Evolutionary conservation across 1,284 basidiomycete species (phyloP).

Genomic region (Ustilago shanxiensis): DNA sequence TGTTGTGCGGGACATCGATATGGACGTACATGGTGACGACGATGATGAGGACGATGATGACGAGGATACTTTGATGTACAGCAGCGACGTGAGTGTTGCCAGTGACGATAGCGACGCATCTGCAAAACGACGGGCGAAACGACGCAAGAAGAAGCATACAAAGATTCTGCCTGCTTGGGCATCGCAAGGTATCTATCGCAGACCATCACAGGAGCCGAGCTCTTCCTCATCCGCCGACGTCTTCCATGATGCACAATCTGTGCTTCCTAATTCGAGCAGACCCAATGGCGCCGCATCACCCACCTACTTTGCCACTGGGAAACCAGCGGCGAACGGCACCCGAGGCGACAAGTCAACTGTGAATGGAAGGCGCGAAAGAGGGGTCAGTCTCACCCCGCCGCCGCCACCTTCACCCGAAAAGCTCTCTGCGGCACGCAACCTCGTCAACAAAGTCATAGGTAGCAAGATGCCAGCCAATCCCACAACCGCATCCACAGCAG

Average conservation of each 20-base stretch:
- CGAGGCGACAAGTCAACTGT: neutral
- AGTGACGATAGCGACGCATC: slow-evolving; percentile 28
- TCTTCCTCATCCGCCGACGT: slow-evolving; percentile 9
- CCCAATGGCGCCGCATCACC: neutral
- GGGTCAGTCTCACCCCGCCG: slow-evolving; percentile 40
- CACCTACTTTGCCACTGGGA: neutral
- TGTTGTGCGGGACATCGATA: neutral
- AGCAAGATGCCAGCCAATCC: slow-evolving; percentile 12
- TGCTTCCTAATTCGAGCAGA: neutral
- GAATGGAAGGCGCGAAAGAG: neutral
- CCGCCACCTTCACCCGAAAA: slow-evolving; percentile 31
- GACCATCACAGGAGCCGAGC: slow-evolving; percentile 19
- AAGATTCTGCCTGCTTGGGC: slow-evolving; percentile 27
- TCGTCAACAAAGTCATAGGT: slow-evolving; percentile 34
- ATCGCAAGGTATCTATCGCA: slow-evolving; percentile 15
- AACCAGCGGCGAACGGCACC: neutral
- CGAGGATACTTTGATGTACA: neutral
- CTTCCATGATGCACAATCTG: slow-evolving; percentile 2
- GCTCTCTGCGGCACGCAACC: slow-evolving; percentile 38
- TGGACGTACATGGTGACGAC: slow-evolving; percentile 15
- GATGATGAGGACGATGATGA: slow-evolving; percentile 28
- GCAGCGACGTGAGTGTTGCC: slow-evolving; percentile 22
- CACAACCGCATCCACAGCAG: neutral
- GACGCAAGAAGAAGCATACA: slow-evolving; percentile 32
- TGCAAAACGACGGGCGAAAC: slow-evolving; percentile 21